Evolutionary conservation across 2,329 filamentous ascomycete species (phyloP), one percentile per base, ranked within the genome.

Genomic region (Aureobasidium sp.): DNA sequence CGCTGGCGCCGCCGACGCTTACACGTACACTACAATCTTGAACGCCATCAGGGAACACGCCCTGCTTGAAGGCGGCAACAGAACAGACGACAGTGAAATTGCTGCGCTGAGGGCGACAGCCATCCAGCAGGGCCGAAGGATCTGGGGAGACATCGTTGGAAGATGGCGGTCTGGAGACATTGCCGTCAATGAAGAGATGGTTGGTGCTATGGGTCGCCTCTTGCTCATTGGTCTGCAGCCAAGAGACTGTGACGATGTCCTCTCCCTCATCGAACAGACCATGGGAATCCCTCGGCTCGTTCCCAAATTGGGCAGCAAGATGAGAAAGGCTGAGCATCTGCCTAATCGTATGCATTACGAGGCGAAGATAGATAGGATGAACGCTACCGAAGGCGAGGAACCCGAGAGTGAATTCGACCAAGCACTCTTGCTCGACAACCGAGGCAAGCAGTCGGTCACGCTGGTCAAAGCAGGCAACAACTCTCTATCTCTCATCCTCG

Each of bases 11-110:
- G 87, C 92, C 3, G 84, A 95, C 74, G 74, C 79, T 66, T 69
- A 83, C 61, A 97, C 93, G 0, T 99, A 91, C 71, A 89, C 89
- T 0, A 91, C 85, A 49, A 88, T 99, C 64, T 73, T 99, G 57
- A 89, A 91, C 69, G 89, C 88, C 3, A 81, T 97, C 55, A 83
- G 85, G 52, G 74, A 78, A 47, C 72, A 79, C 12, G 67, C 68
- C 2, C 53, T 68, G 34, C 65, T 64, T 6, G 64, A 65, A 29
- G 63, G 65, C 12, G 36, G 61, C 63, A 22, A 62, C 68, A 66
- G 61, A 66, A 14, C 58, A 55, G 56, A 68, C 36, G 64, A 67
- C 62, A 53, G 69, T 68, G 63, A 67, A 74, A 37, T 61, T 53
- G 39, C 62, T 59, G 51, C 45, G 73, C 74, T 64, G 72, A 72